Conservation (phyloP, 1,139 yeast species). For the Pichia sp. region DNA sequence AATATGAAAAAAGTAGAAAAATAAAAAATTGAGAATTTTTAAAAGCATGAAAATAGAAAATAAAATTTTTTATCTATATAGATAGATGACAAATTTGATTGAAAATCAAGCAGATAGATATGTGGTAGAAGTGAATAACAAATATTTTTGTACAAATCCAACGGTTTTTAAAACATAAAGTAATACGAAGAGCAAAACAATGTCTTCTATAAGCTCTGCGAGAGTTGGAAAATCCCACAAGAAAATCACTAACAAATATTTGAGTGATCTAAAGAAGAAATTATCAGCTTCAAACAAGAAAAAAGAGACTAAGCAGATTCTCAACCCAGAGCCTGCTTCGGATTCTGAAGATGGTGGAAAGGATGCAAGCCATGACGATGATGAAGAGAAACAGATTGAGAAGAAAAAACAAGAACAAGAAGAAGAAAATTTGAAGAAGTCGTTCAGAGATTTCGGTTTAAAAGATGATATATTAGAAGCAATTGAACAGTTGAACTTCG, state of each 20-base stretch:
- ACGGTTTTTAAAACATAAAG: too few species aligned
- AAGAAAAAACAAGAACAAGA: slow-evolving; percentile 27
- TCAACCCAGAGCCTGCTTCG: slow-evolving; percentile 17
- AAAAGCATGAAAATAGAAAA: background rate
- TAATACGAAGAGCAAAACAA: background rate
- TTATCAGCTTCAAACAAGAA: slow-evolving; percentile 19
- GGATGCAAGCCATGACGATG: slow-evolving; percentile 3
- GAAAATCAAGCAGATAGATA: too few species aligned
- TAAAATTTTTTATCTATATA: background rate
- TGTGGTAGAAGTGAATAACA: too few species aligned
- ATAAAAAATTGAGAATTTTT: background rate
- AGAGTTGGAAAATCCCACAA: slow-evolving; percentile 12
- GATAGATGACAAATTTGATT: too few species aligned
- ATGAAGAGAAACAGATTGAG: slow-evolving; percentile 9
- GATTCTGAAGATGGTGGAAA: slow-evolving; percentile 12
- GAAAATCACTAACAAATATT: slow-evolving; percentile 19
- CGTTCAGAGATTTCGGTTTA: slow-evolving; percentile 49
- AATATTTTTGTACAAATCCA: too few species aligned
- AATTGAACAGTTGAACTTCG: slow-evolving; percentile 59
- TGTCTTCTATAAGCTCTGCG: slow-evolving; percentile 7
- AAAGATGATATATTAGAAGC: slow-evolving; percentile 83
- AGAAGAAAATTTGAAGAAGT: slow-evolving; percentile 37
- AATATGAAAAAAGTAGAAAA: background rate
- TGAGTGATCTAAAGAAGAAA: slow-evolving; percentile 23
- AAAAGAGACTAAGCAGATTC: slow-evolving; percentile 19